Conservation (phyloP, 1,284 basidiomycete species). For the Sanghuangporus sanghuang region DNA sequence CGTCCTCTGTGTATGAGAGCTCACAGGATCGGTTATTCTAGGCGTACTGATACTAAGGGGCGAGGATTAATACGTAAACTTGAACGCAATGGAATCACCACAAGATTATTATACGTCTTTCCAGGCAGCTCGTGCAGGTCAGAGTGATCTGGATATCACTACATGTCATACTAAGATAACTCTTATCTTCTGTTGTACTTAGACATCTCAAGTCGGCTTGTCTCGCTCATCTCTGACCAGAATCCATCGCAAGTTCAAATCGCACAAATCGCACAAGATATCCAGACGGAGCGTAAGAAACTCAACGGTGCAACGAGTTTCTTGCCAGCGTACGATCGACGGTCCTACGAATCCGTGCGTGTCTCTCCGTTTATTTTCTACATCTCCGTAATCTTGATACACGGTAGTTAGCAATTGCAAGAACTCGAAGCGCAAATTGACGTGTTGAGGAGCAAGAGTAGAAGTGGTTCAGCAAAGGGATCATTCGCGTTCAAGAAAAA, state of each 20-base stretch:
- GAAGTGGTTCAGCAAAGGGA: constrained; percentile 39
- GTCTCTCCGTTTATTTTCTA: not conserved
- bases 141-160: no score
- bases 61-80: not conserved
- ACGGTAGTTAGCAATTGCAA: constrained; percentile 49
- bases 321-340: constrained; percentile 70
- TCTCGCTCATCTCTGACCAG: constrained; percentile 11
- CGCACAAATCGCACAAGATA: constrained; percentile 35
- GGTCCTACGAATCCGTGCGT: constrained; percentile 63
- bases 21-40: no score
- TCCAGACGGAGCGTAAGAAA: constrained; percentile 51
- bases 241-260: constrained; percentile 24
- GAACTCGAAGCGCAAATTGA: constrained; percentile 49
- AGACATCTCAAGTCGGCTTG: constrained; percentile 27
- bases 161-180: not conserved
- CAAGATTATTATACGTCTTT: constrained; percentile 43
- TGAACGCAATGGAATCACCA: constrained; percentile 25
- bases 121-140: constrained; percentile 33
- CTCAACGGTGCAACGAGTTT: constrained; percentile 56
- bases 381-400: not conserved
- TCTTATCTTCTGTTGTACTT: not conserved
- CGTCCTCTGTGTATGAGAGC: no score
- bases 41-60: not conserved
- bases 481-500: constrained; percentile 74
- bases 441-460: constrained; percentile 33